Conservation (phyloP, 768 basidiomycete species). For the Trametes cingulata region DNA sequence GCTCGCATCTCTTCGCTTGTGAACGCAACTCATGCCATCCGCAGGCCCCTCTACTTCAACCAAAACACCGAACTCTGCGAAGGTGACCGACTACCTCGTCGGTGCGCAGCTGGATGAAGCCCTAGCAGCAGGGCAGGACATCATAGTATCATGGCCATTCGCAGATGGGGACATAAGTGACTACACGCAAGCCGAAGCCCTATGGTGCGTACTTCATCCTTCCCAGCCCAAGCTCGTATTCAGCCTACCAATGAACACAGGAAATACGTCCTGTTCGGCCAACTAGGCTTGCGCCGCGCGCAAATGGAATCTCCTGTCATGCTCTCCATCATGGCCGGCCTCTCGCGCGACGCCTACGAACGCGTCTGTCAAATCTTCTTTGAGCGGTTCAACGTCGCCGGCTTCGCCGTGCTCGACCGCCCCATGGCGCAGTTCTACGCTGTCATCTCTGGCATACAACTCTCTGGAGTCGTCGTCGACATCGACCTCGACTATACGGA, state of each 20-base stretch:
- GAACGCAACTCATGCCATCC: conserved; percentile 14
- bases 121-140: conserved; percentile 67
- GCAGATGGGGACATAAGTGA: conserved; percentile 69
- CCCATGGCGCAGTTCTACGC: conserved; percentile 85
- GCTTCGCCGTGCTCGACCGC: conserved; percentile 77
- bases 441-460: conserved; percentile 39
- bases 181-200: conserved; percentile 84
- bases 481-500: conserved; percentile 77
- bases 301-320: conserved; percentile 89
- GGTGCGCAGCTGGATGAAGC: conserved; percentile 82
- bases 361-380: conserved; percentile 83
- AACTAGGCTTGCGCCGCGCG: conserved; percentile 72
- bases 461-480: conserved; percentile 80
- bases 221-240: background rate
- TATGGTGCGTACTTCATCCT: conserved; percentile 60
- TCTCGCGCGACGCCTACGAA: conserved; percentile 69
- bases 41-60: conserved; percentile 40
- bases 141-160: conserved; percentile 83
- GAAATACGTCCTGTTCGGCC: conserved; percentile 81
- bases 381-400: conserved; percentile 89
- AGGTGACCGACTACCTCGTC: conserved; percentile 80
- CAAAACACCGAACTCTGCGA: conserved; percentile 50
- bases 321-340: conserved; percentile 64
- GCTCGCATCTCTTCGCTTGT: conserved; percentile 27
- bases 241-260: conserved; percentile 39